Percentiles rank a stretch among this genome's conserved stretches.
phyloP scores from a whole-genome alignment of 371 early-diverging fungal genomes.

The Homolaphlyctis polyrhiza region DNA sequence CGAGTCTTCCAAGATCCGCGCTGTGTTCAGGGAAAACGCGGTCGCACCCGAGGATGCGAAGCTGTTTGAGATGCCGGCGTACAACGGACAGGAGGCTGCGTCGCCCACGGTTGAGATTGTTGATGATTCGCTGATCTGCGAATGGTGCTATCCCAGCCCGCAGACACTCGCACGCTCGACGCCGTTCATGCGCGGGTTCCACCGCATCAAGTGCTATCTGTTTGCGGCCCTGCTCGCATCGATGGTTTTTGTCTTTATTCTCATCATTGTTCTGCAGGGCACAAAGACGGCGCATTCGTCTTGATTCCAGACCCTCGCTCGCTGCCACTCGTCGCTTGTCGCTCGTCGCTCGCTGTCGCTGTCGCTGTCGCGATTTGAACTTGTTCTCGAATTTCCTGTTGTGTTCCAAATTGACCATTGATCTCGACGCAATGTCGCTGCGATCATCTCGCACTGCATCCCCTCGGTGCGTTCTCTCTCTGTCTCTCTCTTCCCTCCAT shows the following conservation, averaged over 20 bases:
- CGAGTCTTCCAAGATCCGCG: constrained; percentile 38
- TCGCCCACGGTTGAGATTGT: constrained; percentile 18
- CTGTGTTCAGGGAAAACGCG: constrained; percentile 44
- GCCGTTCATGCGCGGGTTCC: constrained; percentile 24
- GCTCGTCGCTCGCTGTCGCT: too few relatives aligned
- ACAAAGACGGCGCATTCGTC: not conserved
- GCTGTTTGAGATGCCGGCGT: constrained; percentile 52
- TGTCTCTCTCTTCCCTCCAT: too few relatives aligned
- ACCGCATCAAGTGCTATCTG: constrained; percentile 36
- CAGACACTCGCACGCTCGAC: constrained; percentile 8
- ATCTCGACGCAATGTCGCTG: too few relatives aligned
- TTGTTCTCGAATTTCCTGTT: too few relatives aligned
- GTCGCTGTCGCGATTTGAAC: too few relatives aligned
- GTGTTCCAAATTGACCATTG: too few relatives aligned
- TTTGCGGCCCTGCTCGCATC: constrained; percentile 20
- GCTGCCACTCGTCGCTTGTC: too few relatives aligned
- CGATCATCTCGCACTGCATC: too few relatives aligned
- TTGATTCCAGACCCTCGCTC: too few relatives aligned
- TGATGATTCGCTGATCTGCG: constrained; percentile 34
- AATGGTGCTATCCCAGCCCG: constrained; percentile 38
- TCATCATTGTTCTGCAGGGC: constrained; percentile 6
- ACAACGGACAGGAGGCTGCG: constrained; percentile 23
- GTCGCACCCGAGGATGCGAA: constrained; percentile 38
- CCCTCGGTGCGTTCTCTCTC: too few relatives aligned
- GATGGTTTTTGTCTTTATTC: constrained; percentile 25